phyloP scores from a whole-genome alignment of 2,329 filamentous ascomycete species.

The Apiospora hydei region DNA sequence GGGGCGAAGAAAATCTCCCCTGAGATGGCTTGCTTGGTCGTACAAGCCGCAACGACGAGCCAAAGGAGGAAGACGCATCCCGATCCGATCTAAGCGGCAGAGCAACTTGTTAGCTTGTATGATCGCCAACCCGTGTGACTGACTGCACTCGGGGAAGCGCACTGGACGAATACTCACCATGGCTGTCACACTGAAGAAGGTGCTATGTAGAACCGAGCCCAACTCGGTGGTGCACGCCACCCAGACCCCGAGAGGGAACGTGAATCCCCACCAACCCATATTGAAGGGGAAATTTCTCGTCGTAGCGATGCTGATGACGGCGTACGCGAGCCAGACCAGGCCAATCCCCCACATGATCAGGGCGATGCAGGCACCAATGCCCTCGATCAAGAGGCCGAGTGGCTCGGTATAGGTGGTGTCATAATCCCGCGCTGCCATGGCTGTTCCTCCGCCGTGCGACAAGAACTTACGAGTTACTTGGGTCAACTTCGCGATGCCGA shows the following conservation, averaged over 20 bases:
- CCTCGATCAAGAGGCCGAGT: slow-evolving; percentile 53
- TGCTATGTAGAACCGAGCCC: slow-evolving; percentile 44
- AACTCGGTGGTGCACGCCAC: slow-evolving; percentile 49
- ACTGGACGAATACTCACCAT: neutral
- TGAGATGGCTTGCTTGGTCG: slow-evolving; percentile 45
- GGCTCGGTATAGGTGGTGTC: slow-evolving; percentile 31
- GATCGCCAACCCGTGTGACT: neutral
- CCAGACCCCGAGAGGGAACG: slow-evolving; percentile 47
- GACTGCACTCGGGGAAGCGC: neutral
- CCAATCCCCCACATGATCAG: slow-evolving; percentile 46
- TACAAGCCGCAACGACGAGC: slow-evolving; percentile 49
- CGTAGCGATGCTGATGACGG: slow-evolving; percentile 42
- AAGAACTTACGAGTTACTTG: slow-evolving; percentile 46
- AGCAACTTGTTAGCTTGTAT: neutral
- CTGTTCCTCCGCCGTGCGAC: neutral
- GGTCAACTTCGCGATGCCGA: slow-evolving; percentile 53
- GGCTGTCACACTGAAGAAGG: slow-evolving; percentile 16
- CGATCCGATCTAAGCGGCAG: slow-evolving; percentile 46
- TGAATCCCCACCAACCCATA: slow-evolving; percentile 49
- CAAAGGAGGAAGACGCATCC: slow-evolving; percentile 51
- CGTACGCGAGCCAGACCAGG: slow-evolving; percentile 45
- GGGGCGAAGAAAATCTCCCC: slow-evolving; percentile 55
- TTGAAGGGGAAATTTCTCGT: slow-evolving; percentile 46
- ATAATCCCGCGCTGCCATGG: slow-evolving; percentile 46
- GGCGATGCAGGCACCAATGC: slow-evolving; percentile 52